phyloP scores from a whole-genome alignment of 2,329 filamentous ascomycete species.

The Beauveria pseudobassiana region DNA sequence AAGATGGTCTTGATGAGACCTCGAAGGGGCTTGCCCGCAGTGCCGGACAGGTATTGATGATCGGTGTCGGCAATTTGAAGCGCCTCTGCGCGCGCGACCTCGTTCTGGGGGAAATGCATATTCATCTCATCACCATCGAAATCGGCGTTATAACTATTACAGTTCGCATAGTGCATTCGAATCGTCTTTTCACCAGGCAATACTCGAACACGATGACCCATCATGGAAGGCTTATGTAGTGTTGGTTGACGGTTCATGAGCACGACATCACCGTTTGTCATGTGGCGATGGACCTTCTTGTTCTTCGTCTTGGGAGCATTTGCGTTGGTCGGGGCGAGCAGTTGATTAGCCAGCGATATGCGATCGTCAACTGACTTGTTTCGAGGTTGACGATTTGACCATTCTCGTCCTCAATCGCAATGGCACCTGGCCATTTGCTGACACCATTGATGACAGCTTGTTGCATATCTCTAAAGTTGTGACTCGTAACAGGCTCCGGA shows the following conservation, averaged over 20 bases:
- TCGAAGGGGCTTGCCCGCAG: slow-evolving; percentile 84
- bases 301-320: slow-evolving; percentile 69
- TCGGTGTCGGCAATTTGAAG: slow-evolving; percentile 92
- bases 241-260: slow-evolving; percentile 99
- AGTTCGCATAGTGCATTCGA: slow-evolving; percentile 99
- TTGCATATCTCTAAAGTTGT: slow-evolving; percentile 94
- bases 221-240: slow-evolving; percentile 96
- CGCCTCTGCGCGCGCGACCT: slow-evolving; percentile 86
- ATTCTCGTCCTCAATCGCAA: slow-evolving; percentile 92
- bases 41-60: slow-evolving; percentile 92
- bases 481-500: slow-evolving; percentile 92
- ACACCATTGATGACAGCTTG: slow-evolving; percentile 93
- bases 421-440: slow-evolving; percentile 88
- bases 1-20: slow-evolving; percentile 98
- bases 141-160: slow-evolving; percentile 98
- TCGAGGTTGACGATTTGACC: slow-evolving; percentile 78
- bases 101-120: slow-evolving; percentile 98
- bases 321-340: slow-evolving; percentile 75
- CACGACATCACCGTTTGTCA: slow-evolving; percentile 94
- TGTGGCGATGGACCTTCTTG: slow-evolving; percentile 94
- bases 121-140: slow-evolving; percentile 99
- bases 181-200: slow-evolving; percentile 93
- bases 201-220: slow-evolving; percentile 91
- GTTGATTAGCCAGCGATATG: slow-evolving; percentile 81
- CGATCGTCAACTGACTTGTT: slow-evolving; percentile 86